phyloP scores from a whole-genome alignment of 2,329 filamentous ascomycete genomes.

The Emydomyces testavorans region DNA sequence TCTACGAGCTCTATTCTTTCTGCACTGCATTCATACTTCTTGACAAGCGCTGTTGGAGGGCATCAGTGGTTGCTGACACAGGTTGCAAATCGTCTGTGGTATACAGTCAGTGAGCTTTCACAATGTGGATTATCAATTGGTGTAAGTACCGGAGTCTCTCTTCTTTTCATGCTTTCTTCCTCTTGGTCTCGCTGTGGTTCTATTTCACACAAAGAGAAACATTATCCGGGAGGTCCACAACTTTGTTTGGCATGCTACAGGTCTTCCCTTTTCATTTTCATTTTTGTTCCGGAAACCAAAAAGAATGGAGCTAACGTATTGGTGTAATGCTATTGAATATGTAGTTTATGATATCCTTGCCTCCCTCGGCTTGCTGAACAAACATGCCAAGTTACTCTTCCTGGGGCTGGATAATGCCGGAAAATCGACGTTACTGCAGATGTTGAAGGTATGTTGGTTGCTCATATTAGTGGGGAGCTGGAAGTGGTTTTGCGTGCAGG shows the following conservation, averaged over 20 bases:
- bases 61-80: too few species aligned
- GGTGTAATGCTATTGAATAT: constrained; percentile 17
- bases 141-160: constrained; percentile 48
- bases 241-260: too few species aligned
- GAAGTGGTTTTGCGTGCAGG: neutral
- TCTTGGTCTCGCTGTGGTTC: neutral
- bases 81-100: neutral
- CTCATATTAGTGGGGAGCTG: neutral
- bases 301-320: neutral
- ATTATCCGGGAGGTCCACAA: too few species aligned
- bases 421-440: constrained; percentile 87
- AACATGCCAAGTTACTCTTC: constrained; percentile 91
- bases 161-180: constrained; percentile 6
- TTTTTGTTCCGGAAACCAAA: neutral
- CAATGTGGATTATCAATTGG: constrained; percentile 94
- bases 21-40: neutral
- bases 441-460: constrained; percentile 64
- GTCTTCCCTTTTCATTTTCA: neutral
- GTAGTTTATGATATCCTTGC: constrained; percentile 89
- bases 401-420: constrained; percentile 88
- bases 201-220: neutral
- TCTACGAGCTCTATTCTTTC: neutral
- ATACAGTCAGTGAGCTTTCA: constrained; percentile 20
- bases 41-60: neutral
- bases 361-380: constrained; percentile 79